Conservation (phyloP, 129 eudicot genomes). For the Apium graveolens region DNA sequence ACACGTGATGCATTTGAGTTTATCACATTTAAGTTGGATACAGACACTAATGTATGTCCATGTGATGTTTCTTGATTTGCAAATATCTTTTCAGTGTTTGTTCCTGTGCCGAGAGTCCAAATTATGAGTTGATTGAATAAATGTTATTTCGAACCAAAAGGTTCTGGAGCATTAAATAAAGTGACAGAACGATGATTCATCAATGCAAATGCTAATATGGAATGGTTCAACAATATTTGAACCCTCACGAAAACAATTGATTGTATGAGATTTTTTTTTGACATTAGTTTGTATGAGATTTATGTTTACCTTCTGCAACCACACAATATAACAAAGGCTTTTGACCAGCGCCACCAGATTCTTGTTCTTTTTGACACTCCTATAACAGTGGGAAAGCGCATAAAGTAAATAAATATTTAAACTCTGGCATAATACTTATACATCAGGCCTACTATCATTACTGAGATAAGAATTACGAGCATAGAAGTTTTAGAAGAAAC, state of each 20-base stretch:
- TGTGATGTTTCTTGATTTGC: background rate
- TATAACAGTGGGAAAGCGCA: background rate
- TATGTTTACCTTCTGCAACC: background rate
- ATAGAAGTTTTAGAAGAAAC: background rate
- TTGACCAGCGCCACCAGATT: background rate
- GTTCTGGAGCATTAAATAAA: background rate
- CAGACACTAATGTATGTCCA: background rate
- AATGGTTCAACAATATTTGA: background rate
- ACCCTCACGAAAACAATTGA: background rate
- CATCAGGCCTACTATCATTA: too few species aligned
- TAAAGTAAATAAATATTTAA: background rate
- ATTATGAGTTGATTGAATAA: background rate
- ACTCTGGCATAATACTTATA: background rate
- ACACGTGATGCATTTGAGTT: background rate
- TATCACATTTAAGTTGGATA: background rate
- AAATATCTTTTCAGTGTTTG: background rate
- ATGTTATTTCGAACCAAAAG: background rate
- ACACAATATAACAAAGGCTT: background rate
- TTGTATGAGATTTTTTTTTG: background rate
- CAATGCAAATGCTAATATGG: background rate
- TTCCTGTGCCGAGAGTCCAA: background rate
- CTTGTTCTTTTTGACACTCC: background rate
- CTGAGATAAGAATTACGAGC: background rate
- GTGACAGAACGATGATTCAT: background rate
- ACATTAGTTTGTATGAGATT: background rate